Evolutionary conservation across 1,284 basidiomycete genomes (phyloP), one percentile per base, ranked within the genome.

Genomic region (Lignosus rhinocerotis): DNA sequence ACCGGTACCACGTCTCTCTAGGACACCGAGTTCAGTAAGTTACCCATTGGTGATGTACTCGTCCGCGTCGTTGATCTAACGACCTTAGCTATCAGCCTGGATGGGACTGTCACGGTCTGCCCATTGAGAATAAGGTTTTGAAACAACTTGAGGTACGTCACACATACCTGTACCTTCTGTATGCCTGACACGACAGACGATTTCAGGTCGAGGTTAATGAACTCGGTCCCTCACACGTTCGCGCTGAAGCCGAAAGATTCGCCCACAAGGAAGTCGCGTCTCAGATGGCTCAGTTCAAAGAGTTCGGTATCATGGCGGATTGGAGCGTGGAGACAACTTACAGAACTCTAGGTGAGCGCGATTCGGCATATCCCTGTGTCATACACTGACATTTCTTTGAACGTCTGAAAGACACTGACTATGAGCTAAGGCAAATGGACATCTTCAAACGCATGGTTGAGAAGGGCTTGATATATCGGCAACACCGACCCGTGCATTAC

Each of bases 21-120:
- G 95, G 96, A 3, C 78, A 84, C 61, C 84, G 85, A 61, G 90
- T 99, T 31, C 88, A 96, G 93, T 96, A 63, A 71, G 90, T 77
- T 7, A 8, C 45, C 47, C 32, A n/a, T 47, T 17, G n/a, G 8
- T 21, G 17, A 21, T 19, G 30, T 16, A 9, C 6, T 14, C 32
- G 7, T 19, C 1, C 12, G 16, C 10, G 16, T 38, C 9, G 44
- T 31, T 54, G 12, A 21, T 3, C 31, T 0, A 5, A 14, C 6
- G 2, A 19, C 10, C 12, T 7, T 21, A 97, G 94, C 68, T 98
- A 95, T 74, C 75, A 92, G 39, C 96, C 97, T 31, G 97, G 97
- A 5, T 99, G 95, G 94, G 97, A 99, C 71, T 99, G 96, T 69
- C 97, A 99, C 69, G 97, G 97, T 2, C 83, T 99, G 16, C 97